phyloP scores from a whole-genome alignment of 169 alveolate species.

The Plasmodium knowlesi region DNA sequence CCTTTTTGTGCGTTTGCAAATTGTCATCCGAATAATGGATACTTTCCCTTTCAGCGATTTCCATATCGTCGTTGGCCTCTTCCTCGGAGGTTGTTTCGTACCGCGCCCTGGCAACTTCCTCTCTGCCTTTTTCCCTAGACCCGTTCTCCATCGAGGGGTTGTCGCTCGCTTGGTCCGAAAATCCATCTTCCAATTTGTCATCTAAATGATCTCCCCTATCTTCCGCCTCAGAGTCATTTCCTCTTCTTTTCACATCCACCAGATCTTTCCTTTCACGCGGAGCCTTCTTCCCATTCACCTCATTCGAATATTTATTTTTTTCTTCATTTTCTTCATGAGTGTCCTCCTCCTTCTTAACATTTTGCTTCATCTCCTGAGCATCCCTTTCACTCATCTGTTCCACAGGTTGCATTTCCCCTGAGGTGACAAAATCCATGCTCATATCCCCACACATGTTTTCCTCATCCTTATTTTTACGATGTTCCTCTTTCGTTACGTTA shows the following conservation, averaged over 20 bases:
- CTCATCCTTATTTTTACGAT: neutral
- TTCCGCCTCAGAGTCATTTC: neutral
- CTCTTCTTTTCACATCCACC: neutral
- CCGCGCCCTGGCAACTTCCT: neutral
- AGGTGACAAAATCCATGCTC: neutral
- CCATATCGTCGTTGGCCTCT: neutral
- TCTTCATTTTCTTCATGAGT: slow-evolving; percentile 15
- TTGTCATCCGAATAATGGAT: neutral
- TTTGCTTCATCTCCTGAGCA: slow-evolving; percentile 75
- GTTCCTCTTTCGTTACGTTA: neutral
- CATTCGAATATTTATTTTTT: slow-evolving; percentile 62
- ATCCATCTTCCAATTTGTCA: neutral
- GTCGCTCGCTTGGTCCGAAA: slow-evolving; percentile 27
- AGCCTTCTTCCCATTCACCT: slow-evolving; percentile 71
- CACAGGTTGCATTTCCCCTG: neutral
- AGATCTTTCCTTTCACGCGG: slow-evolving; percentile 27
- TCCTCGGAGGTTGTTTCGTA: neutral
- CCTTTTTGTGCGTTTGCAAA: neutral
- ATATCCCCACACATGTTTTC: neutral
- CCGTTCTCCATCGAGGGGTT: slow-evolving; percentile 59
- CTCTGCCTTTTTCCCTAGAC: slow-evolving; percentile 40
- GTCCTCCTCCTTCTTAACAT: slow-evolving; percentile 51
- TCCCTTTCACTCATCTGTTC: slow-evolving; percentile 78
- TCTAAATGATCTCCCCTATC: neutral
- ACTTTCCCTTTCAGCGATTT: neutral